Percentiles rank a stretch among this genome's conserved stretches.
Conservation (phyloP, 805 yeast species). For the Saccharomycopsis olivae region DNA sequence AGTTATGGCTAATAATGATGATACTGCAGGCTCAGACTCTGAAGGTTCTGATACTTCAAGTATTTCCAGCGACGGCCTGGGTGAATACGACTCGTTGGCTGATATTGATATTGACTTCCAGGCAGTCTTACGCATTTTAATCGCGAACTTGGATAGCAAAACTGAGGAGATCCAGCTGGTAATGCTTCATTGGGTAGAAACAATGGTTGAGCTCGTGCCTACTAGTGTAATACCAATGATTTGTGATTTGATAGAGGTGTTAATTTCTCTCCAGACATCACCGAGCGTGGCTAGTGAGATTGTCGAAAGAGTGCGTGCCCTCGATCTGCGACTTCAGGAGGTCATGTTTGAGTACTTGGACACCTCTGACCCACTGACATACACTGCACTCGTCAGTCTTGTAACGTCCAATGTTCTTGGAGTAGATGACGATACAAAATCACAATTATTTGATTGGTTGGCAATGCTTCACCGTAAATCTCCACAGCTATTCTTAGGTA, state of each 20-base stretch:
- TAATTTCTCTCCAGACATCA: slow-evolving; percentile 53
- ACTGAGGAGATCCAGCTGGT: slow-evolving; percentile 71
- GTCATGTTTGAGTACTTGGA: slow-evolving; percentile 25
- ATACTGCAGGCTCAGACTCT: slow-evolving; percentile 18
- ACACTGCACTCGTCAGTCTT: background rate
- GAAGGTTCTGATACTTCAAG: slow-evolving; percentile 20
- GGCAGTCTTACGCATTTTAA: slow-evolving; percentile 66
- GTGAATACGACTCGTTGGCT: slow-evolving; percentile 59
- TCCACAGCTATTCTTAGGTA: slow-evolving; percentile 43
- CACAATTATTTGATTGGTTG: slow-evolving; percentile 86
- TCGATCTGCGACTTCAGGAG: slow-evolving; percentile 47
- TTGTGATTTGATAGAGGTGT: slow-evolving; percentile 62
- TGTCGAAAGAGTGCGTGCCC: slow-evolving; percentile 40
- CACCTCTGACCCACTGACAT: background rate
- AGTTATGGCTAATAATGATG: slow-evolving; percentile 16
- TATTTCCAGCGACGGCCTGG: slow-evolving; percentile 19
- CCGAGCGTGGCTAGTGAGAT: slow-evolving; percentile 33
- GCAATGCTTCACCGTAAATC: slow-evolving; percentile 67
- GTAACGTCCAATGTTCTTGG: slow-evolving; percentile 26
- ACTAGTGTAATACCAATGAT: slow-evolving; percentile 60
- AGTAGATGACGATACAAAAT: slow-evolving; percentile 70
- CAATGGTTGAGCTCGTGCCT: slow-evolving; percentile 64
- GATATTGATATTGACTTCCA: slow-evolving; percentile 75
- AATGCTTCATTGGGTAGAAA: slow-evolving; percentile 74
- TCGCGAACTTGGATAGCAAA: slow-evolving; percentile 62